These are phyloP conservation scores for Daldinia concentrica DNA, from an alignment of 495 filamentous ascomycete species.

Conservation along the genomic window DNA sequence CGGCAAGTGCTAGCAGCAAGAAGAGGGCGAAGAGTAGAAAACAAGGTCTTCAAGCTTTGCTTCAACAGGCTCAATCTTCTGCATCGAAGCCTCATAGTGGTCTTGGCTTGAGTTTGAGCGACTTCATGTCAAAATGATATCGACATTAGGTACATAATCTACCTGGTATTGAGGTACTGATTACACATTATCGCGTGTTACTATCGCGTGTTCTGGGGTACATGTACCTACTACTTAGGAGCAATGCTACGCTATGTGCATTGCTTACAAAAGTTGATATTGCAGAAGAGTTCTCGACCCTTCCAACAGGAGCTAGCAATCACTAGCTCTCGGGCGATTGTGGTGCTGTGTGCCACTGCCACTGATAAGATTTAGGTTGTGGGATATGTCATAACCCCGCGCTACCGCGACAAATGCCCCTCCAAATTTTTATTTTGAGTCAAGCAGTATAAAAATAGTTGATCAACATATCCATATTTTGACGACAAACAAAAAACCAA, in stretches of 20 bases:
- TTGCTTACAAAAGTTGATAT: too few relatives aligned
- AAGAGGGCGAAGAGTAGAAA: constrained; percentile 64
- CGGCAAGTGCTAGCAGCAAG: constrained; percentile 60
- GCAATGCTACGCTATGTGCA: too few relatives aligned
- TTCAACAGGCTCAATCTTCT: constrained; percentile 53
- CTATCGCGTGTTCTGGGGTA: too few relatives aligned
- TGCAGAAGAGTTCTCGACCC: constrained; percentile 25
- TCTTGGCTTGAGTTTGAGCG: constrained; percentile 59
- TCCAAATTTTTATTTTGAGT: constrained; percentile 49
- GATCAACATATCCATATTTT: neutral
- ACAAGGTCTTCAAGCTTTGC: constrained; percentile 61
- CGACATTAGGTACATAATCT: neutral
- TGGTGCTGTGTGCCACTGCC: constrained; percentile 23
- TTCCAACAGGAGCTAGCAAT: constrained; percentile 33
- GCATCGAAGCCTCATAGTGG: constrained; percentile 48
- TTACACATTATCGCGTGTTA: too few relatives aligned
- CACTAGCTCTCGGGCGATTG: constrained; percentile 33
- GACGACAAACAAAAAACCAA: neutral
- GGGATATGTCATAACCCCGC: constrained; percentile 46
- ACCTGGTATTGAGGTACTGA: too few relatives aligned
- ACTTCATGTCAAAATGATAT: constrained; percentile 61
- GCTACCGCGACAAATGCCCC: constrained; percentile 43
- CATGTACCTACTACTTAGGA: too few relatives aligned
- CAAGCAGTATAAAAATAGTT: constrained; percentile 19
- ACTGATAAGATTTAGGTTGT: constrained; percentile 12